Percentiles rank a stretch among this genome's conserved stretches.
phyloP scores from a whole-genome alignment of 495 filamentous ascomycete species.

The Neurospora sp. region DNA sequence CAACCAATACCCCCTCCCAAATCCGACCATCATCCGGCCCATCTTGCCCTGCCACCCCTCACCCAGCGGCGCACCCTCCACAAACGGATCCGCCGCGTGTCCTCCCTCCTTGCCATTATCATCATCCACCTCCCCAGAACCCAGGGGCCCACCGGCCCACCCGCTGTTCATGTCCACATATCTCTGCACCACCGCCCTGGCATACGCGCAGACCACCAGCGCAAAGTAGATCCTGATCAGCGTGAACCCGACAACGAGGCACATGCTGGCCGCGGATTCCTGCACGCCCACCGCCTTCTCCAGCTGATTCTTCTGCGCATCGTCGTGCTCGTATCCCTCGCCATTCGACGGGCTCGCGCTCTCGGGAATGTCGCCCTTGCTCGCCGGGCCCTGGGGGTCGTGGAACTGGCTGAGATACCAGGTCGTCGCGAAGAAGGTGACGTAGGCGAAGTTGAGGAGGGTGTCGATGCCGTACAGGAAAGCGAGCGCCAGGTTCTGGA shows the following conservation, averaged over 20 bases:
- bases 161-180: conserved; percentile 40
- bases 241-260: conserved; percentile 63
- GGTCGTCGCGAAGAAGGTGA: conserved; percentile 62
- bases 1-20: conserved; percentile 70
- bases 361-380: conserved; percentile 2
- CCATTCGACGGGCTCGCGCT: conserved; percentile 16
- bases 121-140: conserved; percentile 6
- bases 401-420: conserved; percentile 69
- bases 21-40: conserved; percentile 59
- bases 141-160: conserved; percentile 17
- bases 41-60: conserved; percentile 67
- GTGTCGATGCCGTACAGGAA: conserved; percentile 76
- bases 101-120: conserved; percentile 25
- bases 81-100: conserved; percentile 62
- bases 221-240: conserved; percentile 65
- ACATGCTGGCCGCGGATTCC: conserved; percentile 65
- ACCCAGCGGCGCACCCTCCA: conserved; percentile 52
- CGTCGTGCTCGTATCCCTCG: conserved; percentile 1
- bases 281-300: conserved; percentile 46
- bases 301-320: background rate
- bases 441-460: conserved; percentile 66
- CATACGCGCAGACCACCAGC: conserved; percentile 70
- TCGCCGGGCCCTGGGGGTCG: conserved; percentile 4
- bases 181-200: conserved; percentile 57
- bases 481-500: conserved; percentile 59